These are phyloP conservation scores for Malania oleifera DNA, from an alignment of 164 flowering plant genomes.

Conservation along the genomic window DNA sequence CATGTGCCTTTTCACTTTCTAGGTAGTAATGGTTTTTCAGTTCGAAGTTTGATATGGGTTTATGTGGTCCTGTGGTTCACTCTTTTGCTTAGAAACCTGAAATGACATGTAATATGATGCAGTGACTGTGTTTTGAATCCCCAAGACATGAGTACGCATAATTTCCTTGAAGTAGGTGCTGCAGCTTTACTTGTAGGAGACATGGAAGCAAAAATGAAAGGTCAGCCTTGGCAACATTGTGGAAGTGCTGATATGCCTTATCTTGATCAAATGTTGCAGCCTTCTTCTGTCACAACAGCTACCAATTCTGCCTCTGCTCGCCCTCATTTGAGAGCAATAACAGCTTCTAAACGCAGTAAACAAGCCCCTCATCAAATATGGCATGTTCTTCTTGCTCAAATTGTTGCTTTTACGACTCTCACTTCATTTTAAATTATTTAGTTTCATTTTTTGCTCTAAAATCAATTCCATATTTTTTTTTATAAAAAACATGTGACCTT, in stretches of 20 bases:
- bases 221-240: conserved; percentile 51
- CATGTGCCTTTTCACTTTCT: background rate
- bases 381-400: conserved; percentile 31
- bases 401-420: background rate
- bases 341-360: conserved; percentile 81
- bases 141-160: conserved; percentile 50
- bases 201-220: conserved; percentile 70
- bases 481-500: too few relatives aligned
- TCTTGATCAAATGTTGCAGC: conserved; percentile 78
- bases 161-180: conserved; percentile 91
- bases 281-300: conserved; percentile 67
- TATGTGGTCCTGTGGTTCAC: background rate
- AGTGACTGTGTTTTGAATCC: conserved; percentile 56
- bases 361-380: conserved; percentile 72
- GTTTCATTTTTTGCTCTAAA: too few relatives aligned
- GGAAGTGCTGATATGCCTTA: conserved; percentile 56
- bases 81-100: conserved; percentile 7
- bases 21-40: background rate
- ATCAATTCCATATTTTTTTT: too few relatives aligned
- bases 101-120: conserved; percentile 8
- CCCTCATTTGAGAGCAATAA: conserved; percentile 84
- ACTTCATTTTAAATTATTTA: too few relatives aligned
- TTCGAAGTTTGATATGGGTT: background rate
- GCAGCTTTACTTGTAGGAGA: conserved; percentile 92
- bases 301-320: conserved; percentile 67